Conservation (phyloP, 805 yeast species). For the Teunomyces funiuensis region DNA sequence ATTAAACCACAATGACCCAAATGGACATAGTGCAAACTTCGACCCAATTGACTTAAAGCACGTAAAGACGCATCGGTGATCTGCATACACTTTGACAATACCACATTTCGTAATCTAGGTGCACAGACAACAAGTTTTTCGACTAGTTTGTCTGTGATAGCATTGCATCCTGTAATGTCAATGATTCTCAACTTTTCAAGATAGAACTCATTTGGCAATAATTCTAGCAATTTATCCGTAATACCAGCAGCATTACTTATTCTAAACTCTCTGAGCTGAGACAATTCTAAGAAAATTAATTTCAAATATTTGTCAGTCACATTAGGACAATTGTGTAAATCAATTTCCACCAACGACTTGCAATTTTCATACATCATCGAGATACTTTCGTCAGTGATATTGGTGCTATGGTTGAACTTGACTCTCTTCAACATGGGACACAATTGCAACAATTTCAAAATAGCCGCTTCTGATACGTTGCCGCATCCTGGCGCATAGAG, state of each 20-base stretch:
- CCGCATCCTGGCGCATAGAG: constrained; percentile 85
- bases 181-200: constrained; percentile 73
- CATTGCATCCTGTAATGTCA: constrained; percentile 81
- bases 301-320: constrained; percentile 66
- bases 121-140: constrained; percentile 71
- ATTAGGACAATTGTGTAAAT: constrained; percentile 76
- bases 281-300: constrained; percentile 56
- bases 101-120: constrained; percentile 84
- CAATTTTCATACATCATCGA: constrained; percentile 65
- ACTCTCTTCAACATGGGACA: constrained; percentile 82
- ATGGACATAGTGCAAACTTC: constrained; percentile 83
- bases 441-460: constrained; percentile 53
- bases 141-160: constrained; percentile 77
- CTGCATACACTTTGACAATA: constrained; percentile 82
- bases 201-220: constrained; percentile 46
- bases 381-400: constrained; percentile 64
- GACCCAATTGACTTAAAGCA: constrained; percentile 70
- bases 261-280: constrained; percentile 81
- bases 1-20: constrained; percentile 90
- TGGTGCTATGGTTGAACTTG: constrained; percentile 70
- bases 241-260: constrained; percentile 70
- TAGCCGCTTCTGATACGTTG: constrained; percentile 63
- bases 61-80: constrained; percentile 80
- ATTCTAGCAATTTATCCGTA: constrained; percentile 63
- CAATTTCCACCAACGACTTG: constrained; percentile 82